Base-by-base conservation (phyloP, 2,329 filamentous ascomycete genomes). In the Stylonectria norvegica region DNA sequence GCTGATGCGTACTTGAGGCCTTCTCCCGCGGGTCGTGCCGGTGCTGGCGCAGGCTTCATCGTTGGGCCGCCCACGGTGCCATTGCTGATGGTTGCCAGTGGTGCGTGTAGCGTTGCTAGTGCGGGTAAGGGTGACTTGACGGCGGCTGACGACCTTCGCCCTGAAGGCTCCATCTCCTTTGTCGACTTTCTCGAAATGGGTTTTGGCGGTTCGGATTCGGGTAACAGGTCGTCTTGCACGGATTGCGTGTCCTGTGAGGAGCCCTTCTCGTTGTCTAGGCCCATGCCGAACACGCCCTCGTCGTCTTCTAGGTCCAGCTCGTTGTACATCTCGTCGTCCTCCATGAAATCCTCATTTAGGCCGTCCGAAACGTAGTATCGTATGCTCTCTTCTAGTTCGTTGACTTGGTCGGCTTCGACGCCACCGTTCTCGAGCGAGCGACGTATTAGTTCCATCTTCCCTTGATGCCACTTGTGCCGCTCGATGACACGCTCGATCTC, bases 221-320 rank as follows among this genome's bases (percentile, higher is more conserved):
- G 70, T 27, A 56, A 46, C 8, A 76, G 64, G 25, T 97, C 91
- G 47, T 96, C 91, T 57, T 90, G 87, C 71, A 94, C 75, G 36
- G 93, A 97, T 60, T 95, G 89, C 19, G 86, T 80, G 65, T 98
- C 93, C 68, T 97, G 90, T 44, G 91, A 96, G n/a, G 91, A 97
- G 46, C 86, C 82, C 58, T 83, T 83, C 67, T 97, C 93, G 63
- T 82, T 83, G 20, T 96, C 90, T 46, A 74, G 76, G 50, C 71
- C 75, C 73, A 95, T 82, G 52, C 90, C 93, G 58, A 85, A 96
- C 40, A 81, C 76, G 42, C 87, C 89, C 63, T 96, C 93, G 57
- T 97, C 93, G 55, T 95, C 89, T 47, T 94, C 84, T 30, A 98
- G 79, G 57, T 90, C 86, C 41, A 97, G 77, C 40, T 96, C 91